These are phyloP conservation scores for Cytospora mali DNA, from an alignment of 2,329 filamentous ascomycete species.

Conservation along the genomic window DNA sequence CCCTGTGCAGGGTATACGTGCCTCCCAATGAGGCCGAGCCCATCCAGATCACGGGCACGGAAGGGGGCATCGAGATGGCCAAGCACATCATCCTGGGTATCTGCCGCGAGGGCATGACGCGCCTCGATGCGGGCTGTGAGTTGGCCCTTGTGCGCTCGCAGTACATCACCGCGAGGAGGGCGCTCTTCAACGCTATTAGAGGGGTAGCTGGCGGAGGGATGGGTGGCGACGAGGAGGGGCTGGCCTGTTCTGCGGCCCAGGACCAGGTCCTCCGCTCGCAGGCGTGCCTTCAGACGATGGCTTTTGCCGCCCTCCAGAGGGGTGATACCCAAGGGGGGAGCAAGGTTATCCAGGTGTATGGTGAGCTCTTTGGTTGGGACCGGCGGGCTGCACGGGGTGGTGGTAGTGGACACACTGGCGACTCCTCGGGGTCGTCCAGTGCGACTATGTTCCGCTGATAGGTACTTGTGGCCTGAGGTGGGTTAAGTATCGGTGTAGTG, in stretches of 20 bases:
- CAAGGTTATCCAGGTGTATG: background rate
- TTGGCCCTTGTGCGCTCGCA: background rate
- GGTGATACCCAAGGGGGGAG: background rate
- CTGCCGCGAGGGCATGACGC: background rate
- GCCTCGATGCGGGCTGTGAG: background rate
- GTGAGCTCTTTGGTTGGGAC: background rate
- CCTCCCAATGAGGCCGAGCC: background rate
- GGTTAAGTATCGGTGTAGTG: no score
- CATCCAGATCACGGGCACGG: background rate
- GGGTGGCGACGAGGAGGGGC: background rate
- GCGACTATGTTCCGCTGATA: no score
- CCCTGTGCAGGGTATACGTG: background rate
- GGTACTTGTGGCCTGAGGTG: no score
- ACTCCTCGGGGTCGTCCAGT: background rate
- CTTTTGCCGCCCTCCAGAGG: no score
- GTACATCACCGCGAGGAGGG: background rate
- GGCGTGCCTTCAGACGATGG: background rate
- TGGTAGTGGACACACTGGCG: no score
- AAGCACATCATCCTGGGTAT: background rate
- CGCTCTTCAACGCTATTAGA: background rate
- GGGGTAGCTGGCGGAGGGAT: background rate
- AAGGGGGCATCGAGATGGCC: background rate
- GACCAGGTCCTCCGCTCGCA: background rate
- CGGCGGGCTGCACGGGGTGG: no score
- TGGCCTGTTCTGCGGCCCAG: background rate